These are phyloP conservation scores for Huntiella bhutanensis DNA, from an alignment of 2,329 filamentous ascomycete genomes.

Conservation along the genomic window DNA sequence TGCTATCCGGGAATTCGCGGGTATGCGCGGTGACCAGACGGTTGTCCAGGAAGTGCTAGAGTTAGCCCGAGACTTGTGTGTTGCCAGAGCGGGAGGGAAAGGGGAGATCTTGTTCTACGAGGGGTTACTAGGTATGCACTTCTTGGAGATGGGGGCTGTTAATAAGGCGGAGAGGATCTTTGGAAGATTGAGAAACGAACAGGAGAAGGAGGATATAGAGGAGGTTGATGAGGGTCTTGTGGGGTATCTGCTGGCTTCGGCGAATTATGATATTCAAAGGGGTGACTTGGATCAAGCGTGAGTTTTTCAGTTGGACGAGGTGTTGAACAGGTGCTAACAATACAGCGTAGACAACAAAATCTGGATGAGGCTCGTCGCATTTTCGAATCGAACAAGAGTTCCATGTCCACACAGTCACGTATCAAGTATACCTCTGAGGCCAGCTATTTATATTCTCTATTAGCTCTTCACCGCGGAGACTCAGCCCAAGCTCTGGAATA, in stretches of 20 bases:
- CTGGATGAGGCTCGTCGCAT: constrained; percentile 7
- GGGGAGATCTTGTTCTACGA: constrained; percentile 27
- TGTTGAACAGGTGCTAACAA: background rate
- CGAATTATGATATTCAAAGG: constrained; percentile 53
- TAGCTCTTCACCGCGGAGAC: constrained; percentile 44
- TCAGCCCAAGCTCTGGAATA: constrained; percentile 37
- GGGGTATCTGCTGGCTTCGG: constrained; percentile 44
- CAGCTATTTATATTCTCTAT: constrained; percentile 40
- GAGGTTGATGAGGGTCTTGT: constrained; percentile 22
- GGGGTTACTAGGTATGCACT: constrained; percentile 31
- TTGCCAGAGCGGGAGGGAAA: constrained; percentile 14
- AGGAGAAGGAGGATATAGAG: constrained; percentile 25
- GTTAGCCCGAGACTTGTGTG: constrained; percentile 24
- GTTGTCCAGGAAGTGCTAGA: constrained; percentile 29
- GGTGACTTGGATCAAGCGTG: constrained; percentile 45
- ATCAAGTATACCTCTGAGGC: constrained; percentile 17
- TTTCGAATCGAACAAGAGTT: constrained; percentile 10
- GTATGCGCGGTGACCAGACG: constrained; percentile 29
- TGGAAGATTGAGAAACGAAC: constrained; percentile 26
- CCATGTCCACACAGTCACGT: constrained; percentile 33
- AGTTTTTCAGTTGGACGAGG: constrained; percentile 13
- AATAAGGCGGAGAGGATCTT: constrained; percentile 34
- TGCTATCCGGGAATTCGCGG: constrained; percentile 31
- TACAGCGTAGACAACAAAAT: constrained; percentile 4
- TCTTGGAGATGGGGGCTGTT: constrained; percentile 33